Percentiles rank a stretch among this genome's conserved stretches.
These are phyloP conservation scores for Xerocomus potaroensis DNA, from an alignment of 768 basidiomycete species.

Conservation along the genomic window DNA sequence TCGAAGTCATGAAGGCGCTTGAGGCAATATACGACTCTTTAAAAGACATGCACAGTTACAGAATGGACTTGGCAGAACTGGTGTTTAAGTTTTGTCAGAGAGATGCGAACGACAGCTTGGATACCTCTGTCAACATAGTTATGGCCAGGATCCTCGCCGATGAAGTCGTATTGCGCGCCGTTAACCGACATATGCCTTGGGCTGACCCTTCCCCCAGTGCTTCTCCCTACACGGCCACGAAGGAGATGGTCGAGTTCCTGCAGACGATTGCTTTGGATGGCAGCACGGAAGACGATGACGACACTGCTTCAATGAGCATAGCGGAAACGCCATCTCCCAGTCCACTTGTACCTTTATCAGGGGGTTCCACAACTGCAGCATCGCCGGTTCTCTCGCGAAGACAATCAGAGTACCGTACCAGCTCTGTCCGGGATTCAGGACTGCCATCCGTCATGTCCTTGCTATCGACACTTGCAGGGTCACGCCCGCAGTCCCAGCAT, in stretches of 20 bases:
- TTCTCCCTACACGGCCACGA: conserved; percentile 19
- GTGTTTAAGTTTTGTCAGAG: conserved; percentile 49
- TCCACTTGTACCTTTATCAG: conserved; percentile 23
- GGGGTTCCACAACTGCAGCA: conserved; percentile 32
- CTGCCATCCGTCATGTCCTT: conserved; percentile 62
- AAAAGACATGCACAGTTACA: conserved; percentile 64
- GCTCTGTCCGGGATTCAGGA: conserved; percentile 41
- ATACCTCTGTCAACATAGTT: conserved; percentile 28
- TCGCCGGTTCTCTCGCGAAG: conserved; percentile 57
- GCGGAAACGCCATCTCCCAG: conserved; percentile 38
- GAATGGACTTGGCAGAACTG: conserved; percentile 49
- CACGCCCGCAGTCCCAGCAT: conserved; percentile 56
- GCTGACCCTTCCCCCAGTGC: conserved; percentile 6
- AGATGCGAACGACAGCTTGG: conserved; percentile 26
- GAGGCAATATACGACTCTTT: conserved; percentile 59
- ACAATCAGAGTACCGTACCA: conserved; percentile 49
- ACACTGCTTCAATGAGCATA: conserved; percentile 38
- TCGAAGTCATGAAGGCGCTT: conserved; percentile 54
- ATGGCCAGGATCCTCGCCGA: conserved; percentile 64
- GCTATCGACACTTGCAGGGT: conserved; percentile 57
- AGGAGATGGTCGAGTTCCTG: conserved; percentile 39
- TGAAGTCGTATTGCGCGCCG: conserved; percentile 56
- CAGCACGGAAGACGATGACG: conserved; percentile 39
- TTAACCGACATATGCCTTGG: conserved; percentile 33
- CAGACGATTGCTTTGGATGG: conserved; percentile 35